Evolutionary conservation across 495 filamentous ascomycete species (phyloP).

Genomic region (Parmelia sp.): DNA sequence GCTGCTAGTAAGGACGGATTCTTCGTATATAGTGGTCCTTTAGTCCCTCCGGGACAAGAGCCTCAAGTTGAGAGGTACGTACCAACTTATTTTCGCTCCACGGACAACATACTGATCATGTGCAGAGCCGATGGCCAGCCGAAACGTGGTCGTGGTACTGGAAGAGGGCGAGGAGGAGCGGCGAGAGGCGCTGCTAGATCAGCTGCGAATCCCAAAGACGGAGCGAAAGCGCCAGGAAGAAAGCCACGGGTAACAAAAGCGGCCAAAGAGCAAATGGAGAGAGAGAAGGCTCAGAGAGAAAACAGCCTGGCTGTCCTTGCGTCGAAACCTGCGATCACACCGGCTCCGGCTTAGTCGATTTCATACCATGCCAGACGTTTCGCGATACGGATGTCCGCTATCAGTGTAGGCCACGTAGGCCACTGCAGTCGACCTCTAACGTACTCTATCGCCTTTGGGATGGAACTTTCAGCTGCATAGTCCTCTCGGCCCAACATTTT

Average conservation of each 20-base stretch:
- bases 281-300: slow-evolving; percentile 66
- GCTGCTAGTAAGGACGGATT: slow-evolving; percentile 89
- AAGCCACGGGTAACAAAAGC: slow-evolving; percentile 79
- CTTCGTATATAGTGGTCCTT: slow-evolving; percentile 79
- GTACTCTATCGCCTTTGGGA: background rate
- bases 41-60: slow-evolving; percentile 83
- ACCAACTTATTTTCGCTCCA: slow-evolving; percentile 2
- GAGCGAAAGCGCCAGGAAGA: slow-evolving; percentile 41
- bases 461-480: background rate
- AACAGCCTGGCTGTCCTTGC: slow-evolving; percentile 31
- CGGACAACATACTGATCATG: background rate
- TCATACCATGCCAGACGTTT: background rate
- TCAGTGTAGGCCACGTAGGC: background rate
- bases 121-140: slow-evolving; percentile 47
- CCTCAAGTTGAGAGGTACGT: slow-evolving; percentile 69
- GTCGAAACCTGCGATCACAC: slow-evolving; percentile 26
- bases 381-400: background rate
- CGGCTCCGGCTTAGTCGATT: background rate
- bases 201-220: slow-evolving; percentile 34
- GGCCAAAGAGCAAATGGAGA: slow-evolving; percentile 46
- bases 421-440: background rate
- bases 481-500: background rate
- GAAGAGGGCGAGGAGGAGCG: slow-evolving; percentile 37
- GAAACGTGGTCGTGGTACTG: slow-evolving; percentile 70
- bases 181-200: slow-evolving; percentile 32